These are phyloP conservation scores for Stellera chamaejasme DNA, from an alignment of 345 rosid species.

Conservation along the genomic window DNA sequence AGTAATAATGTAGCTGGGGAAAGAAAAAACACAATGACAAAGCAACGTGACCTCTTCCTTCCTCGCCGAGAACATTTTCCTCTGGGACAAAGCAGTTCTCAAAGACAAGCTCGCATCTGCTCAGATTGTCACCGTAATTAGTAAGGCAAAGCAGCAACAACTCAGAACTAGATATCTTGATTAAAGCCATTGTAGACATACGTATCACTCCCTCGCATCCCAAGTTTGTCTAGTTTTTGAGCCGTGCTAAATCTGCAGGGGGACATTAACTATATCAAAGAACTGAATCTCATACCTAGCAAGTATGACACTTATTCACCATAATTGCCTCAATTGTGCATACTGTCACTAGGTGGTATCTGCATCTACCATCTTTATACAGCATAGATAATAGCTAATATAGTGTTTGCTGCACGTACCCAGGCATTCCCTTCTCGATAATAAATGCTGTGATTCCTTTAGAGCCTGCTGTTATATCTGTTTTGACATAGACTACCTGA, in stretches of 20 bases:
- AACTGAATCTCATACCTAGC: neutral
- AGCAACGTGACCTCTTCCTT: slow-evolving; percentile 75
- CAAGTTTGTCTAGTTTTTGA: slow-evolving; percentile 93
- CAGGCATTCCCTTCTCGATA: slow-evolving; percentile 88
- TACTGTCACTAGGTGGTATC: neutral
- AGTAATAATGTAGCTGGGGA: too few relatives aligned
- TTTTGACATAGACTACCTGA: slow-evolving; percentile 87
- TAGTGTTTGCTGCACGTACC: slow-evolving; percentile 34
- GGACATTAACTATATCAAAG: slow-evolving; percentile 9
- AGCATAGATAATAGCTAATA: neutral
- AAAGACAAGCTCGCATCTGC: slow-evolving; percentile 93
- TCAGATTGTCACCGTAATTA: slow-evolving; percentile 25
- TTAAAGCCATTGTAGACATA: slow-evolving; percentile 24
- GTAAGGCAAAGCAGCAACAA: slow-evolving; percentile 11
- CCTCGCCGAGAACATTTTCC: slow-evolving; percentile 79
- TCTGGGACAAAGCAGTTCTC: slow-evolving; percentile 85
- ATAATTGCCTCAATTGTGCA: neutral
- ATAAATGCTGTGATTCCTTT: slow-evolving; percentile 95
- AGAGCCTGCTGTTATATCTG: slow-evolving; percentile 60
- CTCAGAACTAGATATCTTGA: slow-evolving; percentile 11
- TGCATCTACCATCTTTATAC: neutral
- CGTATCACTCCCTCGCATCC: slow-evolving; percentile 99
- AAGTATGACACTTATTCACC: neutral
- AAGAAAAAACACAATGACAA: neutral
- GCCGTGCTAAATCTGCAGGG: slow-evolving; percentile 85